phyloP scores from a whole-genome alignment of 768 basidiomycete genomes.

The Lentinus tigrinus region DNA sequence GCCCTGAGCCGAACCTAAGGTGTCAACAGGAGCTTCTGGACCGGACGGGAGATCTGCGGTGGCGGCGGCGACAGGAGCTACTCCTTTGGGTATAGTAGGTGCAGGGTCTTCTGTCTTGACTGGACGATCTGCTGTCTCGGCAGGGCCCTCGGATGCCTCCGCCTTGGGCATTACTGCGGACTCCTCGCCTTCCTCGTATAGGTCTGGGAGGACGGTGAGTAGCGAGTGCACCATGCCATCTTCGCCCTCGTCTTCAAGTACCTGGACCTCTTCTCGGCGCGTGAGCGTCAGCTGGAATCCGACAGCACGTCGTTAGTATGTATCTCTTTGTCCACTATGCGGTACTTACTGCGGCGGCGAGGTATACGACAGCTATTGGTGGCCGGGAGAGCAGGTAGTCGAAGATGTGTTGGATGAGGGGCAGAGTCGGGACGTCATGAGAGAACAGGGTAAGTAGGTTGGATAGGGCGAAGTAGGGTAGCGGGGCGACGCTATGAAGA shows the following conservation, averaged over 20 bases:
- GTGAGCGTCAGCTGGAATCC: conserved; percentile 64
- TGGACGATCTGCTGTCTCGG: too few species aligned
- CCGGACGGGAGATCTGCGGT: background rate
- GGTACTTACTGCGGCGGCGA: conserved; percentile 72
- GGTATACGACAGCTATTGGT: conserved; percentile 79
- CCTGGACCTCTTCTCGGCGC: conserved; percentile 64
- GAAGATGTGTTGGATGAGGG: conserved; percentile 88
- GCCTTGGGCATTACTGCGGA: background rate
- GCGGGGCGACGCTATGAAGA: conserved; percentile 56
- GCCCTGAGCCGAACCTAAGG: too few species aligned
- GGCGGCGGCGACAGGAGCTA: background rate
- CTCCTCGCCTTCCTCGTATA: conserved; percentile 43
- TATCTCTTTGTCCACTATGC: background rate
- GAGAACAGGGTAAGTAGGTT: conserved; percentile 90
- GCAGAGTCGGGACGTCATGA: conserved; percentile 88
- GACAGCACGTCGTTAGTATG: background rate
- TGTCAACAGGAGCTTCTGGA: background rate
- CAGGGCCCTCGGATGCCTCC: background rate
- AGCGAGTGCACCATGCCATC: conserved; percentile 83
- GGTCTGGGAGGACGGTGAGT: conserved; percentile 61
- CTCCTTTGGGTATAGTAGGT: background rate
- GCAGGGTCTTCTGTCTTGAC: background rate
- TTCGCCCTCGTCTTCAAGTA: conserved; percentile 66
- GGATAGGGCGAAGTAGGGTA: conserved; percentile 88
- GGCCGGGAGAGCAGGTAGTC: conserved; percentile 85